These are phyloP conservation scores for Mycena galericulata DNA, from an alignment of 768 basidiomycete genomes.

Conservation along the genomic window DNA sequence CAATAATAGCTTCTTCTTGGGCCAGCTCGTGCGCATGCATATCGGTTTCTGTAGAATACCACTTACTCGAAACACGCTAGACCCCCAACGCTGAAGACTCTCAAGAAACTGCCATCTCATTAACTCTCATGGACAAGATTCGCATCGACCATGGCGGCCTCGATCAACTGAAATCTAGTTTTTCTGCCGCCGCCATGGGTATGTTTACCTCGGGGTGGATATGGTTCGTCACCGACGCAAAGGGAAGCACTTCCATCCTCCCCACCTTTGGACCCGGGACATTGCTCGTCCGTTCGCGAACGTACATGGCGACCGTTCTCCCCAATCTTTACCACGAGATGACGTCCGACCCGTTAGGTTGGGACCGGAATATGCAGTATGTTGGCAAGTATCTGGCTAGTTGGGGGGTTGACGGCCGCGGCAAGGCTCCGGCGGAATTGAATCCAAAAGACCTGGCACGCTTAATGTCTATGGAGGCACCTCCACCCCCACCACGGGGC, in stretches of 20 bases:
- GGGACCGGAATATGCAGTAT: slow-evolving; percentile 26
- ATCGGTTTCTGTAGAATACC: neutral
- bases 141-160: slow-evolving; percentile 70
- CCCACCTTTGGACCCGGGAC: slow-evolving; percentile 94
- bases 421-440: neutral
- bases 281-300: slow-evolving; percentile 77
- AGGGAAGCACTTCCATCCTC: slow-evolving; percentile 73
- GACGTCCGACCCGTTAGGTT: slow-evolving; percentile 3
- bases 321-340: slow-evolving; percentile 22
- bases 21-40: slow-evolving; percentile 69
- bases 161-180: slow-evolving; percentile 75
- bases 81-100: slow-evolving; percentile 47
- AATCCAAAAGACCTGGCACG: neutral
- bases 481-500: neutral
- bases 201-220: slow-evolving; percentile 86
- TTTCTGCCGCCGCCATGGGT: slow-evolving; percentile 81
- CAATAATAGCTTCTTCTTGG: slow-evolving; percentile 96
- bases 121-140: slow-evolving; percentile 49
- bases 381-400: slow-evolving; percentile 26
- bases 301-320: slow-evolving; percentile 44
- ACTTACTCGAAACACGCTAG: slow-evolving; percentile 40
- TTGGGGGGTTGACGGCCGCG: slow-evolving; percentile 23
- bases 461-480: neutral
- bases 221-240: slow-evolving; percentile 85
- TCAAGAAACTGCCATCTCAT: slow-evolving; percentile 54